Percentiles rank a stretch among this genome's conserved stretches.
These are phyloP conservation scores for Tulasnella sp. DNA, from an alignment of 768 basidiomycete species.

Conservation along the genomic window DNA sequence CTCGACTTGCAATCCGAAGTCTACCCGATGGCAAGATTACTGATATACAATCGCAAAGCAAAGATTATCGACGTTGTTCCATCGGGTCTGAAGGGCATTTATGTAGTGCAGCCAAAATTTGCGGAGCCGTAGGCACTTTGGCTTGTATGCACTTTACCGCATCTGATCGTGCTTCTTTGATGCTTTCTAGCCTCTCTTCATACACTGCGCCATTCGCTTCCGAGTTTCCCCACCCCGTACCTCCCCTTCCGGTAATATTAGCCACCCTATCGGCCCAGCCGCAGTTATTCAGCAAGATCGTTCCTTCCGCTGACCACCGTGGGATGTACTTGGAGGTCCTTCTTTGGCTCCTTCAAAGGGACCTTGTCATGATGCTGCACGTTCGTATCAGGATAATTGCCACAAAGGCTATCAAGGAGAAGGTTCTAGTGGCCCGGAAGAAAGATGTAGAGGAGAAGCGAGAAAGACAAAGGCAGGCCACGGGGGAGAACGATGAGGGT, in stretches of 20 bases:
- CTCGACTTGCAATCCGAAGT: slow-evolving; percentile 79
- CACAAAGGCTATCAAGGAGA: slow-evolving; percentile 62
- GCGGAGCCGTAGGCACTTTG: slow-evolving; percentile 47
- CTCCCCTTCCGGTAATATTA: slow-evolving; percentile 64
- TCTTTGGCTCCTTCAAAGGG: slow-evolving; percentile 83
- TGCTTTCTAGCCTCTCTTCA: slow-evolving; percentile 40
- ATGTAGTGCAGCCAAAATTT: slow-evolving; percentile 62
- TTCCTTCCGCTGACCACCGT: slow-evolving; percentile 51
- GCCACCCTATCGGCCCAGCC: slow-evolving; percentile 61
- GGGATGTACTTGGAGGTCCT: slow-evolving; percentile 73
- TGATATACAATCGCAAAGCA: slow-evolving; percentile 83
- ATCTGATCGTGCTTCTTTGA: slow-evolving; percentile 10
- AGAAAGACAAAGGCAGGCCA: background rate
- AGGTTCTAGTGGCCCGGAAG: slow-evolving; percentile 37
- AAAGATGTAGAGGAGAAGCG: slow-evolving; percentile 26
- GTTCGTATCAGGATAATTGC: slow-evolving; percentile 79
- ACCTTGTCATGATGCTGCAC: slow-evolving; percentile 77
- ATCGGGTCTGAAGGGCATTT: slow-evolving; percentile 68
- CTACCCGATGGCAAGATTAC: slow-evolving; percentile 84
- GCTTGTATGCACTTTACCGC: slow-evolving; percentile 19
- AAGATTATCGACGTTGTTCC: slow-evolving; percentile 85
- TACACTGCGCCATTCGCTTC: slow-evolving; percentile 54
- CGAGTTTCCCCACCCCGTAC: slow-evolving; percentile 55
- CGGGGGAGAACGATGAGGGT: slow-evolving; percentile 30
- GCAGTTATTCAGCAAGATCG: slow-evolving; percentile 68